Evolutionary conservation across 2,329 filamentous ascomycete species (phyloP), one percentile per base, ranked within the genome.

Genomic region (Acrocalymma vagum): DNA sequence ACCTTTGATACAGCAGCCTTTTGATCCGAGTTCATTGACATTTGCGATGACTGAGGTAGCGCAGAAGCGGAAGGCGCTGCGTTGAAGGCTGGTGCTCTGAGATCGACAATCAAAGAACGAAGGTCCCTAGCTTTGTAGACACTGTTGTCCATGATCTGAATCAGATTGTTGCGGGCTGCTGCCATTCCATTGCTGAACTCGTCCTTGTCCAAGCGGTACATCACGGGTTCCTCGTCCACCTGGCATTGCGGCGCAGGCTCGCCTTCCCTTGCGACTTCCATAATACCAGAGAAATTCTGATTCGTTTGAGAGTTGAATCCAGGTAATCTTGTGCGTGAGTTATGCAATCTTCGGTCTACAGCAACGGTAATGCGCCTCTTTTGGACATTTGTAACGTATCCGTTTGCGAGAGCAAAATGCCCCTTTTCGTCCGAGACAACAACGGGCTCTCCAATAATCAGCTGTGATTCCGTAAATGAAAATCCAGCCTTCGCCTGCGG

Each of bases 131-230:
- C 84, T 31, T 86, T 86, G 55, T 84, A 86, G 2, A 86, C 77
- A 28, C 84, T 83, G 53, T 91, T 84, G 26, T 89, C 83, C 92
- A 99, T 97, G 58, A 96, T 82, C 54, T 92, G 89, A 21, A 97
- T 83, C 1, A 99, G 80, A 56, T 97, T 99, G 71, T 96, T 96
- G 37, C 94, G 85, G 29, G 96, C 89, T 20, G 88, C 87, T 3
- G 94, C 91, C 90, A 99, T 95, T 42, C 94, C 94, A 60, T 95
- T 97, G 71, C 90, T 95, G 70, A 99, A 99, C 63, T 99, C 94
- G 60, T 99, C 94, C 66, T 96, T 96, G 71, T 99, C 94, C 4
- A 99, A 77, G 16, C 94, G 87, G 60, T 96, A 99, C 32, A 83
- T 78, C 5, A 87, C 73, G 4, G 81, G 81, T 4, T 79, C 68